Base-by-base conservation (phyloP, 164 flowering plant species). In the Vitis cinerea region DNA sequence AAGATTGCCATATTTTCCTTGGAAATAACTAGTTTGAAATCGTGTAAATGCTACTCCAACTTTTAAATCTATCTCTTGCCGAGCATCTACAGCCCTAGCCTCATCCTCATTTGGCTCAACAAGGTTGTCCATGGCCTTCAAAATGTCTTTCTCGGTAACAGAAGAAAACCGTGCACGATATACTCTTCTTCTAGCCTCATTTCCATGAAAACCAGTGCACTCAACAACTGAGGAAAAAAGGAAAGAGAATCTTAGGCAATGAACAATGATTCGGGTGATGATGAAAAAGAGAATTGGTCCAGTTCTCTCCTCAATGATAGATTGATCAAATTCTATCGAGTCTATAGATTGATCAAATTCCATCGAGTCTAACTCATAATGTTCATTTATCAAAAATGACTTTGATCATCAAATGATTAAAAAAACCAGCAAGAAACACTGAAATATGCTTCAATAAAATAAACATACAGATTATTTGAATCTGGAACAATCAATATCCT, bases 31-130 rank as follows among this genome's bases (percentile, higher is more conserved):
- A 57, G 97, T 94, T 77, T 94, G 99, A 81, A 89, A 94, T 61
- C 99, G 88, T 30, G 99, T 90, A 80, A 94, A 94, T 67, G 97
- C 94, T 75, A 94, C 99, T 77, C 99, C 99, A 82, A 94, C 99
- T 90, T 94, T 94, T 85, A 94, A 80, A 81, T 94, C 99, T 77
- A 94, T 94, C 81, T 94, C 99, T 77, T 92, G 99, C 51, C 99
- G 94, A 72, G 97, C 99, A 87, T 94, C 99, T 17, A 94, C 99
- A 75, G 99, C 92, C 83, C 91, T 75, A 78, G 99, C 88, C 79
- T 94, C 99, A 83, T 92, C 69, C 81, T 58, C 83, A 75, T 90
- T 92, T 14, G 99, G 99, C 61, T 78, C 82, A 70, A 83, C 92
- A 83, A 94, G 99, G 80, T 74, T 87, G 59, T 81, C 84, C 97